Conservation (phyloP, 177 flowering plant genomes). For the Telopea speciosissima region DNA sequence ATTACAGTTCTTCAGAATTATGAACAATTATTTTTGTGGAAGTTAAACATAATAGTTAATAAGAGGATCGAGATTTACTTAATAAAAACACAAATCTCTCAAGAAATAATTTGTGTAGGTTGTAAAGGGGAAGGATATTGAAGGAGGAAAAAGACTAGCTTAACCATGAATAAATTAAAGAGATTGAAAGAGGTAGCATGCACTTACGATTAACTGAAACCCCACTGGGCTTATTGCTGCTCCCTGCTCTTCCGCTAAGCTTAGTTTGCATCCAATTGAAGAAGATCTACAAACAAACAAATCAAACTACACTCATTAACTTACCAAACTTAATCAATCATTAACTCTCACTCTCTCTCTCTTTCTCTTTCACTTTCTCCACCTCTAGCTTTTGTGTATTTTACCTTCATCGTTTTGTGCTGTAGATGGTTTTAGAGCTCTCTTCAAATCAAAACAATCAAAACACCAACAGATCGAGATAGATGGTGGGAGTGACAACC, state of each 20-base stretch:
- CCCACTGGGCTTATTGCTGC: slow-evolving; percentile 18
- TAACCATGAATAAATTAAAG: not conserved
- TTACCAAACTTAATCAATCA: not conserved
- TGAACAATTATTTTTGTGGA: too few relatives aligned
- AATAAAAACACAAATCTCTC: not conserved
- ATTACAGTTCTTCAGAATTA: not conserved
- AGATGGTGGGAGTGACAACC: not conserved
- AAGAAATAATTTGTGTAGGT: too few relatives aligned
- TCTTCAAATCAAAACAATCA: too few relatives aligned
- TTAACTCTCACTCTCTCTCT: too few relatives aligned
- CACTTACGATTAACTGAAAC: slow-evolving; percentile 30
- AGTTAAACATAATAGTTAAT: too few relatives aligned
- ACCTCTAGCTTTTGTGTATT: not conserved
- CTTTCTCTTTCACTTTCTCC: not conserved
- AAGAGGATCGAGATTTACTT: too few relatives aligned
- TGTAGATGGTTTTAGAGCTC: not conserved
- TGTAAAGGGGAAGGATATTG: not conserved
- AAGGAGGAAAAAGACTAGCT: not conserved
- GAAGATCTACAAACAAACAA: slow-evolving; percentile 28
- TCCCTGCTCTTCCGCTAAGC: slow-evolving; percentile 36
- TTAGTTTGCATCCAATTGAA: slow-evolving; percentile 59
- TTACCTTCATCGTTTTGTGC: slow-evolving; percentile 13
- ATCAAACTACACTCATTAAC: not conserved
- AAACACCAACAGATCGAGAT: not conserved
- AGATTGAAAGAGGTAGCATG: not conserved